Evolutionary conservation across 805 yeast genomes (phyloP), one percentile per base, ranked within the genome.

Genomic region (Hanseniaspora nectarophila): DNA sequence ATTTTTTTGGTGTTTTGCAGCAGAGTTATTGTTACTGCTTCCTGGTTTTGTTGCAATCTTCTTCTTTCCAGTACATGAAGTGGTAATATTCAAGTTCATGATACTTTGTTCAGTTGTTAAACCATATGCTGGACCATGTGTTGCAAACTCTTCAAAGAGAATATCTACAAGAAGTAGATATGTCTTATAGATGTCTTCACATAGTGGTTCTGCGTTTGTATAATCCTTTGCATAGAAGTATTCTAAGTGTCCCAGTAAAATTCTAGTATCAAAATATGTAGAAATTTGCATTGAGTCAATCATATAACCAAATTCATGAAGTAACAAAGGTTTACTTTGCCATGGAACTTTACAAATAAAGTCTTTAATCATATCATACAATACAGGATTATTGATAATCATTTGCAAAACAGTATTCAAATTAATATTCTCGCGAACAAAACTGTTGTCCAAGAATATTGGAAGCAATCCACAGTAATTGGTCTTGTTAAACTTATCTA

Each of bases 231-330:
- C 43, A 26, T 42, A 10, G n/a, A 42, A 42, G 7, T 26, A 28
- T 29, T 42, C 45, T 15, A 42, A 21, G 24, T 42, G 45, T 2
- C 24, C 24, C 10, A 42, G 10, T 15, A 42, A 6, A 16, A 20
- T 42, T 29, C 31, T 42, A n/a, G 45, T 16, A 18, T 42, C 45
- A 42, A 42, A 42, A 9, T 42, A 42, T 12, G 45, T 26, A 4
- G 45, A 42, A 8, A 13, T 42, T 15, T 42, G 45, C 34, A 53
- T 24, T 9, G 40, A 31, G 61, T 94, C 97, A 66, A 79, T 86
- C 13, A 94, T 68, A 56, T 87, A 86, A 0, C 96, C 98, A 43
- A 89, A 68, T 62, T 92, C 97, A 45, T 85, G 80, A 26, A 88
- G 66, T 3, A 89, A 63, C 2, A 84, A 78, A 15, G 55, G 52